Base-by-base conservation (phyloP, 441 rosid species). In the Oxalis stricta region DNA sequence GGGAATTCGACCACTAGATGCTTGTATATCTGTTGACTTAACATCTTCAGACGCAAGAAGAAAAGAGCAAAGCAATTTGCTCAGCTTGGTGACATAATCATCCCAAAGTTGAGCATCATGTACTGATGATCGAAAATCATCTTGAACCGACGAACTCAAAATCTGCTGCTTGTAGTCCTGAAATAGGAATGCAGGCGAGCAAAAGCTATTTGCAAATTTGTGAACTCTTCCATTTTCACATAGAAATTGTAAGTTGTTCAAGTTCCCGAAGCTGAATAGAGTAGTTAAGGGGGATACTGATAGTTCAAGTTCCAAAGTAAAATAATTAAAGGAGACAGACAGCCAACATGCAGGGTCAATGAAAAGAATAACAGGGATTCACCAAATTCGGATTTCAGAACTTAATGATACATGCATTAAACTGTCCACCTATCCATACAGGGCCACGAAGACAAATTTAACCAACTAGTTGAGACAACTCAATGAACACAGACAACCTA, bases 151-250 rank as follows among this genome's bases (percentile, higher is more conserved):
- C 35, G 50, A 52, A 52, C 55, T 65, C 58, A 55, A 70, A 31
- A 21, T 53, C 40, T 59, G 69, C 61, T 49, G 72, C 62, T 60
- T 51, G 60, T 56, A 62, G 51, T 79, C 88, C 63, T 72, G 77
- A 52, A 82, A 59, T 73, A 74, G 42, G 56, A 79, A 79, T 50
- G 76, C 75, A 61, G 68, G 79, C 18, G 88, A 76, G 59, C 93
- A 82, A 53, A 73, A 82, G 74, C 93, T 76, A 58, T 82, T 82
- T 26, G 93, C 84, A 60, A 82, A 76, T 67, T 82, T 82, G 34
- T 82, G 82, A 48, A 74, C 75, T 62, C 93, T 71, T 55, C 93
- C 93, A 49, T 76, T 76, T 56, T 82, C 93, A 50, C 77, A 82
- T 34, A 82, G 75, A 60, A 78, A 82, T 60, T 76, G 93, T 75